Percentiles rank a stretch among this genome's conserved stretches.
These are phyloP conservation scores for Aspergillus vadensis DNA, from an alignment of 2,329 filamentous ascomycete species.

Conservation along the genomic window DNA sequence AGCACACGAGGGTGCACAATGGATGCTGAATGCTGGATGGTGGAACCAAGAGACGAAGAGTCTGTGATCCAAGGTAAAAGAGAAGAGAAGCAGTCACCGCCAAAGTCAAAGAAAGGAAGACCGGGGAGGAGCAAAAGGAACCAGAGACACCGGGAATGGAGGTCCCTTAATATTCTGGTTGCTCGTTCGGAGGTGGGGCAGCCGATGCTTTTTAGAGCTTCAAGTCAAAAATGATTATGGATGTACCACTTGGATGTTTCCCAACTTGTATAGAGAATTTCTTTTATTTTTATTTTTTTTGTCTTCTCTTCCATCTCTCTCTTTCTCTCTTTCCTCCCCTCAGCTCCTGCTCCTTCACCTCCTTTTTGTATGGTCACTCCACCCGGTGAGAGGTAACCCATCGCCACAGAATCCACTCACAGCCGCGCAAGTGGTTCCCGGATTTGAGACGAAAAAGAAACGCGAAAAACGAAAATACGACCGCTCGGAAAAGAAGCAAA, in stretches of 20 bases:
- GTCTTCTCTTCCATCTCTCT: not conserved
- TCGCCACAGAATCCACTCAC: not conserved
- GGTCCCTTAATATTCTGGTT: not conserved
- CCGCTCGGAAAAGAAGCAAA: not conserved
- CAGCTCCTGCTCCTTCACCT: not conserved
- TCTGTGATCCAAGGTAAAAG: not conserved
- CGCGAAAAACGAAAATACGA: not conserved
- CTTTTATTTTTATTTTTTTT: not conserved
- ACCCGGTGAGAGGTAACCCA: not conserved
- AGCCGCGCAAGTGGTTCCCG: not conserved
- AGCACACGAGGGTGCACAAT: not conserved
- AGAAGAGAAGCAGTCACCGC: not conserved
- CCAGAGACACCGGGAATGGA: not conserved
- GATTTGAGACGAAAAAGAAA: slow-evolving; percentile 14
- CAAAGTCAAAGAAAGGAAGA: not conserved
- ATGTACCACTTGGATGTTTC: not conserved
- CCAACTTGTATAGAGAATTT: not conserved
- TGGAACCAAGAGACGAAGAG: not conserved
- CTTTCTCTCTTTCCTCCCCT: not conserved
- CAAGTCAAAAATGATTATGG: not conserved
- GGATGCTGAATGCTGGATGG: not conserved
- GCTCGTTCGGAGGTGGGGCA: slow-evolving; percentile 8
- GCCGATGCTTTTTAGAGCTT: not conserved
- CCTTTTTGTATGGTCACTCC: not conserved
- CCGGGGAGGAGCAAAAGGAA: slow-evolving; percentile 7